Evolutionary conservation across 345 rosid species (phyloP).

Genomic region (Angophora floribunda): DNA sequence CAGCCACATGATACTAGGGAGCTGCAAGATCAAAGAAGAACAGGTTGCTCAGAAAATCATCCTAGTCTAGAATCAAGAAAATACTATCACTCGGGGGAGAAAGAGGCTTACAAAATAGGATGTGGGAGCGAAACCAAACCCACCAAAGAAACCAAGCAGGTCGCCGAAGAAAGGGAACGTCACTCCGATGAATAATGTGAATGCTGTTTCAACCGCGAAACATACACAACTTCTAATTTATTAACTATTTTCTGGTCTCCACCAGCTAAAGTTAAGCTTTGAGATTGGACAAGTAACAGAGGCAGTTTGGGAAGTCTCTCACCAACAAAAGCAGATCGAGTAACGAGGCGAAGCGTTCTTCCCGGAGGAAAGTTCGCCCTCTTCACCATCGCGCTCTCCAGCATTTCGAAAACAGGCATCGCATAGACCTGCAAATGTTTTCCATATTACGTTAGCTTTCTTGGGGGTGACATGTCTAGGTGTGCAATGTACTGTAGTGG

Average conservation of each 20-base stretch:
- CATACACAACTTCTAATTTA: background rate
- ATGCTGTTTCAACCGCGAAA: slow-evolving; percentile 33
- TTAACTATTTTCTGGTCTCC: too few species aligned
- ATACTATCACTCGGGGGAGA: background rate
- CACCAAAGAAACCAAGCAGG: slow-evolving; percentile 94
- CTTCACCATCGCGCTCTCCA: slow-evolving; percentile 53
- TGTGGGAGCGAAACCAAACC: slow-evolving; percentile 91
- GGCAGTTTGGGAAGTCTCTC: background rate
- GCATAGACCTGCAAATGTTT: slow-evolving; percentile 52
- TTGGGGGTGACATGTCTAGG: background rate
- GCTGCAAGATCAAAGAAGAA: slow-evolving; percentile 25
- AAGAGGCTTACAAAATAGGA: slow-evolving; percentile 64
- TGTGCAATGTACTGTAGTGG: too few species aligned
- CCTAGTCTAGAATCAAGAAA: background rate
- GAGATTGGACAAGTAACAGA: background rate
- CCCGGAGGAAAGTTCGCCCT: slow-evolving; percentile 51
- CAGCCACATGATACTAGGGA: slow-evolving; percentile 91
- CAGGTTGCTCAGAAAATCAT: background rate
- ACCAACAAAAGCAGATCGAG: slow-evolving; percentile 88
- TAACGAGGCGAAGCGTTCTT: slow-evolving; percentile 36
- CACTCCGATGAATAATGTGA: slow-evolving; percentile 74
- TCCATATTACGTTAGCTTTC: background rate
- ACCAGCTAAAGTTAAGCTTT: background rate
- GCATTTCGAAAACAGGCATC: slow-evolving; percentile 81
- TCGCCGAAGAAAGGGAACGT: slow-evolving; percentile 96